Base-by-base conservation (phyloP, 1,139 yeast genomes). In the Insectozyma bohioensis region DNA sequence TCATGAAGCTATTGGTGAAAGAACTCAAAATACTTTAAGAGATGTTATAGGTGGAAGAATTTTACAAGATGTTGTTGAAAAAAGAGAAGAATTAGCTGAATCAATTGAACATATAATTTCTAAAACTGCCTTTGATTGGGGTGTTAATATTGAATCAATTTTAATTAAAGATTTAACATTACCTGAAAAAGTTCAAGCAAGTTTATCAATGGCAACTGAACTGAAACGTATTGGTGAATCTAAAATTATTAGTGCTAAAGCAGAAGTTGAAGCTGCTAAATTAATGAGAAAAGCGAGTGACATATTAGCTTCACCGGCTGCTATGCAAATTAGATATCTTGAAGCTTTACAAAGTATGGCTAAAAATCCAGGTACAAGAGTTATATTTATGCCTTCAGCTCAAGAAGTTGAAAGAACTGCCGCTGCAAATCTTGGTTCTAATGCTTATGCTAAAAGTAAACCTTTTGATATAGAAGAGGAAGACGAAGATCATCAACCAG, bases 301-400 rank as follows among this genome's bases (percentile, higher is more conserved):
- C 55, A 80, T 82, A 37, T 69, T 82, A 51, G 84, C 85, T 21
- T 78, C 85, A 26, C 79, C 87, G 5, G 88, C 90, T 22, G 90
- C 88, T 21, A 80, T 82, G 85, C 88, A 82, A 63, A 82, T 82
- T 52, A 66, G 90, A 56, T 82, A 82, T 54, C 69, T 82, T 56
- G 90, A 82, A 49, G 88, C 88, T n/a, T 78, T 82, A 77, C 86
- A 80, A 57, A 67, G 66, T 40, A 81, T 82, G 87, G 85, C 87
- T 21, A 75, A 66, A 48, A 52, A 71, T 26, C 65, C 85, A 3
- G 72, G 74, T 36, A 62, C 85, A 12, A 78, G 80, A 58, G 88
- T 82, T 39, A 81, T 82, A 19, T 82, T 82, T 57, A 81, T 82
- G 87, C 88, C 90, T 5, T 63, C 72, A 6, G 56, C 73, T 5